These are phyloP conservation scores for Lentinula boryana DNA, from an alignment of 768 basidiomycete species.

Conservation along the genomic window DNA sequence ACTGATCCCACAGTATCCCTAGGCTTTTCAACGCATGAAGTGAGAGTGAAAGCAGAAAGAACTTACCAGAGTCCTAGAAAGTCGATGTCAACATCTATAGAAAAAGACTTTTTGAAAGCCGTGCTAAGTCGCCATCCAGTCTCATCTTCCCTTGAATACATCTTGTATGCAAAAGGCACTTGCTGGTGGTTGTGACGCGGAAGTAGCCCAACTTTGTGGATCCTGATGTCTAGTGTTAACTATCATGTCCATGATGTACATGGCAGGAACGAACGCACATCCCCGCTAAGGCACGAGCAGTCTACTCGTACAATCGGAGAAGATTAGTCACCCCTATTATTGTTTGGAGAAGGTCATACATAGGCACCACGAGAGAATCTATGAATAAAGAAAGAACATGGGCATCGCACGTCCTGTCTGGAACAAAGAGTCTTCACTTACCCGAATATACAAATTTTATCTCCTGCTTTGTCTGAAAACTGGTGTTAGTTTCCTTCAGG, in stretches of 20 bases:
- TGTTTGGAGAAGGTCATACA: slow-evolving; percentile 23
- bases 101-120: slow-evolving; percentile 53
- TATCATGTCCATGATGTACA: neutral
- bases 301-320: slow-evolving; percentile 28
- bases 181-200: slow-evolving; percentile 45
- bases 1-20: slow-evolving; percentile 71
- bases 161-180: slow-evolving; percentile 56
- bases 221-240: neutral
- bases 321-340: slow-evolving; percentile 44
- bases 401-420: neutral
- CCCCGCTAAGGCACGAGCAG: neutral
- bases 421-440: neutral
- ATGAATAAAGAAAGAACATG: neutral
- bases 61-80: slow-evolving; percentile 53
- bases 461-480: slow-evolving; percentile 28
- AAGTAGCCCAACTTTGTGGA: slow-evolving; percentile 21
- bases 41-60: slow-evolving; percentile 24
- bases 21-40: neutral
- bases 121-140: slow-evolving; percentile 41
- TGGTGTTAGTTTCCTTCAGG: neutral
- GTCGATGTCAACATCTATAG: slow-evolving; percentile 45
- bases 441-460: slow-evolving; percentile 25
- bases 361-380: slow-evolving; percentile 66
- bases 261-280: neutral
- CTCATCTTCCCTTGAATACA: slow-evolving; percentile 49